These are phyloP conservation scores for Pichia cactophila DNA, from an alignment of 1,139 yeast genomes.

Conservation along the genomic window DNA sequence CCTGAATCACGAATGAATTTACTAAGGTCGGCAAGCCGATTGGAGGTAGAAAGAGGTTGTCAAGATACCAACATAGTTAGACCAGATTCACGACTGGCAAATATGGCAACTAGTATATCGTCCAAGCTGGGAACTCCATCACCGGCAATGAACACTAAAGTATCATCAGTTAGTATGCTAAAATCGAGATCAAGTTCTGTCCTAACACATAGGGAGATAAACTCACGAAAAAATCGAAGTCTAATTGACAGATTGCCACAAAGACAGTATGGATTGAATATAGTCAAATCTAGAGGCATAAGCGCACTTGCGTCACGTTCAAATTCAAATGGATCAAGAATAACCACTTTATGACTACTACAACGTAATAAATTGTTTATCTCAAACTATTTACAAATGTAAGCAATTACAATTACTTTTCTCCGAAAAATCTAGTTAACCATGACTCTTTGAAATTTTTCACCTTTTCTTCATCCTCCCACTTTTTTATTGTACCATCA, in stretches of 20 bases:
- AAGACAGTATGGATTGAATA: not conserved
- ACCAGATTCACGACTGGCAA: constrained; percentile 13
- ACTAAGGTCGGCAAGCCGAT: constrained; percentile 13
- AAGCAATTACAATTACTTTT: constrained; percentile 20
- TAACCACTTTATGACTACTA: constrained; percentile 7
- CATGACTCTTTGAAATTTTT: constrained; percentile 31
- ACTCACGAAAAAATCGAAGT: not conserved
- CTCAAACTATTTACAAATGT: not conserved
- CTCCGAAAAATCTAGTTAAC: constrained; percentile 37
- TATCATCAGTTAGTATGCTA: not conserved
- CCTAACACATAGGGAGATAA: constrained; percentile 9
- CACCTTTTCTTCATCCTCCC: constrained; percentile 36
- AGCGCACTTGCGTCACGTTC: constrained; percentile 10
- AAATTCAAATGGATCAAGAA: not conserved
- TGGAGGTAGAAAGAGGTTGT: not conserved
- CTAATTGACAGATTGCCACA: not conserved
- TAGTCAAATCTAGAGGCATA: constrained; percentile 7
- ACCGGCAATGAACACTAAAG: constrained; percentile 1
- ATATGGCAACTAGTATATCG: constrained; percentile 12
- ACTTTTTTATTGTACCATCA: constrained; percentile 40
- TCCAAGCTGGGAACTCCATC: constrained; percentile 13
- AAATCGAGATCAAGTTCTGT: constrained; percentile 7
- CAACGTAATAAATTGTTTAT: not conserved
- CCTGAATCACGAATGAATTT: constrained; percentile 19
- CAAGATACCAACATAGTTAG: not conserved